Evolutionary conservation across 495 filamentous ascomycete genomes (phyloP), one percentile per base, ranked within the genome.

Genomic region (Gamarada debralockiae): DNA sequence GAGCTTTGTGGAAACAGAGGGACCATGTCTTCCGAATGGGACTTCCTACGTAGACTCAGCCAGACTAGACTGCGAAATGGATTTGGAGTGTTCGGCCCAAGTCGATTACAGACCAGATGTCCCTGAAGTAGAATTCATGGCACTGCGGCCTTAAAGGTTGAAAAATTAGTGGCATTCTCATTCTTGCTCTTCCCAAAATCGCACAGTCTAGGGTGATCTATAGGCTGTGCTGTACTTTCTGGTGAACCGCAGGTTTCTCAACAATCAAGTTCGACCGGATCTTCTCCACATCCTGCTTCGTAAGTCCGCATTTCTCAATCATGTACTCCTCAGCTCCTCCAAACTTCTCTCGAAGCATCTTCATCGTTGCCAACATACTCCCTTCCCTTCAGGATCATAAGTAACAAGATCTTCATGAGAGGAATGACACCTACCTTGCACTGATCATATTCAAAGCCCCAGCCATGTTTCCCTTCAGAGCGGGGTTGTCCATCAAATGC

Each of bases 321-420:
- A 84, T 56, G 62, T 84, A 86, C 29, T 57, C 56, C 63, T 83
- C 81, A 17, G 73, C 74, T 13, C 79, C 73, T 8, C 81, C 83
- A 62, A 76, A 81, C 55, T 69, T 71, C 41, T 70, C 66, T 21
- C 71, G 65, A 22, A 86, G 60, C 59, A 76, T 70, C 48, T 66
- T 60, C 17, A 86, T 51, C 4, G 74, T 76, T 18, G 61, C 64
- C 20, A 81, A 37, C 81, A 87, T 85, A 50, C 68, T 71, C 49
- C 76, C 73, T 36, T 67, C 71, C 24, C 78, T 82, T 42, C 6
- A 18, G 12, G 20, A 17, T 40, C 43, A 43, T 51, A 44, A 56
- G 37, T 21, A n/a, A 39, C 0, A 17, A 27, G 8, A 51, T 14
- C 29, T 8, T 27, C 29, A 39, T 48, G 51, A 61, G 53, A 9